Percentiles rank a stretch among this genome's conserved stretches.
Conservation (phyloP, 1,139 yeast species). For the Yarrowia galli region DNA sequence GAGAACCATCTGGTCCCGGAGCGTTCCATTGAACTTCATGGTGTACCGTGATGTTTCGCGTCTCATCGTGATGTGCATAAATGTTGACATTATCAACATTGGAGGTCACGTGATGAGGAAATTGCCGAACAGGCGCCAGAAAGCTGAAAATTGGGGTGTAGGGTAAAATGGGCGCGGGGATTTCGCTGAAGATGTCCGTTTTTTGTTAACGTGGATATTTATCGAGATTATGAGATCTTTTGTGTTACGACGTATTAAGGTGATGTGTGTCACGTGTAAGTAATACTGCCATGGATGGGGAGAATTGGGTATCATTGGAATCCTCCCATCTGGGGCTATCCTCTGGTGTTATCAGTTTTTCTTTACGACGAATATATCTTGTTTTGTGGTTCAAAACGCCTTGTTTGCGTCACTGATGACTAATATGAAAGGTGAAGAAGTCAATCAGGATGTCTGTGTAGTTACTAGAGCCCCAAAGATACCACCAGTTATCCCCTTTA, state of each 20-base stretch:
- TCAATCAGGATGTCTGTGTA: too few species aligned
- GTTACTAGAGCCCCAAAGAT: too few species aligned
- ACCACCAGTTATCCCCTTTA: too few species aligned
- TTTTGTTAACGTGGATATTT: background rate
- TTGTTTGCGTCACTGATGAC: too few species aligned
- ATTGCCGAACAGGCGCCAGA: too few species aligned
- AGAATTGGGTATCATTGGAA: too few species aligned
- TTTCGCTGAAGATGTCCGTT: background rate
- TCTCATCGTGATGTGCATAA: constrained; percentile 5
- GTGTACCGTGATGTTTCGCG: background rate
- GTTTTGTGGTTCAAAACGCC: too few species aligned
- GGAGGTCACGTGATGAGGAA: background rate
- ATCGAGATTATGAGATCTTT: background rate
- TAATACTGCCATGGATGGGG: too few species aligned
- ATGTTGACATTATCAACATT: background rate
- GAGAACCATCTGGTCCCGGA: constrained; percentile 29
- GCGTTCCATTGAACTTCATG: constrained; percentile 31
- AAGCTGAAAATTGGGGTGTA: background rate
- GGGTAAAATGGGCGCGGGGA: background rate
- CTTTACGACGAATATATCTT: too few species aligned
- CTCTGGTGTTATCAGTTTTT: too few species aligned
- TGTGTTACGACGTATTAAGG: background rate
- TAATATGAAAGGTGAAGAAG: too few species aligned
- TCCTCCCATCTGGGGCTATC: too few species aligned
- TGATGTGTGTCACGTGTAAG: background rate